Evolutionary conservation across 2,329 filamentous ascomycete species (phyloP).

Genomic region (Phyllosticta ampelicida): DNA sequence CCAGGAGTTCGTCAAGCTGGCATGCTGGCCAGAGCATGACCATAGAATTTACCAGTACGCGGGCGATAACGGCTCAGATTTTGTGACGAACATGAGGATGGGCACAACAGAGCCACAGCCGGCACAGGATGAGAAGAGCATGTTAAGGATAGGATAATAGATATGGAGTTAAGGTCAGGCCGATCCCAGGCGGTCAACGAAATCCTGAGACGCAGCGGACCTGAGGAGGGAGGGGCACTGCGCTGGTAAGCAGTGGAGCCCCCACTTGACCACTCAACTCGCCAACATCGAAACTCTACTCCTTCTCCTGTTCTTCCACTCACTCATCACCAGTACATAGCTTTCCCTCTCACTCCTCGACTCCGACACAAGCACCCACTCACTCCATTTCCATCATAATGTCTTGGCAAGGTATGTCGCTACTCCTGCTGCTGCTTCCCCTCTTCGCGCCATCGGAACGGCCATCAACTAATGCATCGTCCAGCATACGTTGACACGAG

Average conservation of each 20-base stretch:
- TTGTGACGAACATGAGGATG: neutral
- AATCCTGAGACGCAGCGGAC: neutral
- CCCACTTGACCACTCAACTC: conserved; percentile 9
- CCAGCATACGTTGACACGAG: conserved; percentile 33
- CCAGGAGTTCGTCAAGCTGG: neutral
- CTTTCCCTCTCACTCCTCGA: conserved; percentile 17
- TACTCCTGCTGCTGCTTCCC: conserved; percentile 10
- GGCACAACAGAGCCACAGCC: neutral
- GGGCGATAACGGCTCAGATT: neutral
- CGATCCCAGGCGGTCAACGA: conserved; percentile 9
- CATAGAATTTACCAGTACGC: neutral
- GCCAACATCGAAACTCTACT: conserved; percentile 11
- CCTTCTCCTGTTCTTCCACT: conserved; percentile 7
- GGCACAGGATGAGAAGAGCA: neutral
- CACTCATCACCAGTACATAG: conserved; percentile 5
- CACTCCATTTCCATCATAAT: conserved; percentile 18
- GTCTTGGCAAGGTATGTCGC: conserved; percentile 33
- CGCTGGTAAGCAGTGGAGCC: conserved; percentile 4
- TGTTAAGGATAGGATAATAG: neutral
- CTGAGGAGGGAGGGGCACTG: conserved; percentile 9
- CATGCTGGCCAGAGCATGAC: neutral
- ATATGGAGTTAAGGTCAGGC: neutral
- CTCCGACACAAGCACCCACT: conserved; percentile 14
- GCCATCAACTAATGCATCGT: conserved; percentile 15
- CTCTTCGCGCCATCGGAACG: conserved; percentile 1